Evolutionary conservation across 2,329 filamentous ascomycete genomes (phyloP).

Genomic region (Epichloe gansuensis): DNA sequence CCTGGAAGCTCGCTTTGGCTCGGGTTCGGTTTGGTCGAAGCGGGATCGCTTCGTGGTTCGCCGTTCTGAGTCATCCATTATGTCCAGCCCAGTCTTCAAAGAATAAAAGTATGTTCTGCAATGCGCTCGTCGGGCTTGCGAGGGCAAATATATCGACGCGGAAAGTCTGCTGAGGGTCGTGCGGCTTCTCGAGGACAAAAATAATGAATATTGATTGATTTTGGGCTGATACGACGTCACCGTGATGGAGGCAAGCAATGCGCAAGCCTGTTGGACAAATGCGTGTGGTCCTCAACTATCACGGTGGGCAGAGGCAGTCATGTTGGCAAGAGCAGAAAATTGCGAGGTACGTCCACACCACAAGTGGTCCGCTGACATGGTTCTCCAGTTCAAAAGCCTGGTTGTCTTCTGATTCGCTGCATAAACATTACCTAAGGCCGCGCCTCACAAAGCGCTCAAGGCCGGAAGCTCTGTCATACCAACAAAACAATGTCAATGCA

Average conservation of each 20-base stretch:
- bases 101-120: not conserved
- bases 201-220: not conserved
- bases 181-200: not conserved
- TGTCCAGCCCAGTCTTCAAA: not conserved
- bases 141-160: not conserved
- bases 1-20: conserved; percentile 62
- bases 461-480: no score
- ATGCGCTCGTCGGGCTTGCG: not conserved
- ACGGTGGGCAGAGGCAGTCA: not conserved
- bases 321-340: not conserved
- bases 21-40: conserved; percentile 84
- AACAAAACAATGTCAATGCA: no score
- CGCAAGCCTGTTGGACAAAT: no score
- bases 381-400: no score
- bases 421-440: no score
- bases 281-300: no score
- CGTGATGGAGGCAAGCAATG: no score
- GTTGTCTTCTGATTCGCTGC: no score
- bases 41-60: conserved; percentile 71
- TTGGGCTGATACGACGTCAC: not conserved
- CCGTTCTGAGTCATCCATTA: conserved; percentile 65
- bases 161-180: not conserved
- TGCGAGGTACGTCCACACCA: not conserved
- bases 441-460: no score
- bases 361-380: not conserved